A percentile compares a stretch with the other conserved stretches of the same genome.
phyloP scores from a whole-genome alignment of 164 flowering plant species.

The Aristolochia contorta region DNA sequence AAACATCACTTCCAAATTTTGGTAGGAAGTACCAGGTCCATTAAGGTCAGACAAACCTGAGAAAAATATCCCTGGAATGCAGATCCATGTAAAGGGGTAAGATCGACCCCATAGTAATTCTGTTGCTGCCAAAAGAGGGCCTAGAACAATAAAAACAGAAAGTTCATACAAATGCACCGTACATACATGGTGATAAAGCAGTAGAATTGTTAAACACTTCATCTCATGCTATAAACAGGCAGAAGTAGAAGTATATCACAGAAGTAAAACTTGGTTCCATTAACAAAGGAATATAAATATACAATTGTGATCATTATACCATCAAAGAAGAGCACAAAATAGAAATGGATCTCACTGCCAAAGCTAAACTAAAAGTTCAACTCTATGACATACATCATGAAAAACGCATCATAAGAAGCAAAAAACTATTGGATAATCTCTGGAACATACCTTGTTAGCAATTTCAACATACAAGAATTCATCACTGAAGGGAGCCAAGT shows the following conservation, averaged over 20 bases:
- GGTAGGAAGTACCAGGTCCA: background rate
- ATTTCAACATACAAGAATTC: conserved; percentile 85
- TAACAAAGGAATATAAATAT: too few species aligned
- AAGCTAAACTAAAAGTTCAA: too few species aligned
- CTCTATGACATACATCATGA: background rate
- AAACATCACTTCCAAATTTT: background rate
- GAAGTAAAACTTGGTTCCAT: too few species aligned
- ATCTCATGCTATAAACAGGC: too few species aligned
- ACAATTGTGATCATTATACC: too few species aligned
- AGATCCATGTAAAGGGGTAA: conserved; percentile 74
- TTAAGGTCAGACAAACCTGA: conserved; percentile 37
- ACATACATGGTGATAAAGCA: background rate
- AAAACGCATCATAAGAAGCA: background rate
- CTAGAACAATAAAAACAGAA: conserved; percentile 25
- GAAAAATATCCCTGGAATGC: conserved; percentile 92
- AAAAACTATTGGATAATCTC: background rate
- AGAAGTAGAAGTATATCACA: too few species aligned
- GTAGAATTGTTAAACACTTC: background rate
- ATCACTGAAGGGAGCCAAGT: conserved; percentile 98
- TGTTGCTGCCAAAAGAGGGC: conserved; percentile 99
- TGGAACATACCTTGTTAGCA: conserved; percentile 77
- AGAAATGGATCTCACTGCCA: too few species aligned
- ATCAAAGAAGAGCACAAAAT: too few species aligned
- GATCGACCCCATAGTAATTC: conserved; percentile 86
- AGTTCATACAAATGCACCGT: background rate